Evolutionary conservation across 2,329 filamentous ascomycete genomes (phyloP).

Genomic region (Aureobasidium leucospermi): DNA sequence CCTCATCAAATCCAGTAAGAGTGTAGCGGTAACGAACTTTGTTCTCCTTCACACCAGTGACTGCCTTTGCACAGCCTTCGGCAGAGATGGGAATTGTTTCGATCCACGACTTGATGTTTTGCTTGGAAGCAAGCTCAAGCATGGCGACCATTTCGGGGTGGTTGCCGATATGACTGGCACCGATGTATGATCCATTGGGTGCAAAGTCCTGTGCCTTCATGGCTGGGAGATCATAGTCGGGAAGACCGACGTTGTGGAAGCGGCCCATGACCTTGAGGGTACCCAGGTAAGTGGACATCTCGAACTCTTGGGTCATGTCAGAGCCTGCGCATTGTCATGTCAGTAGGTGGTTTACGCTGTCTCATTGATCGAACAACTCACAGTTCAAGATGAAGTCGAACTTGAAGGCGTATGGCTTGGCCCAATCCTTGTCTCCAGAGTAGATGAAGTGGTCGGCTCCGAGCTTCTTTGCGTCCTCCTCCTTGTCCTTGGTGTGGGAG

Average conservation of each 20-base stretch:
- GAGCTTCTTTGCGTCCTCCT: conserved; percentile 50
- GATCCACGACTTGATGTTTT: conserved; percentile 41
- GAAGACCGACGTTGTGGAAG: conserved; percentile 69
- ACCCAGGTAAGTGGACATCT: conserved; percentile 60
- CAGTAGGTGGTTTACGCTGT: neutral
- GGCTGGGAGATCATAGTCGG: conserved; percentile 61
- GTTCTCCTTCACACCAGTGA: conserved; percentile 59
- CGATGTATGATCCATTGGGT: conserved; percentile 54
- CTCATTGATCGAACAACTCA: conserved; percentile 19
- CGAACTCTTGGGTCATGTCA: conserved; percentile 57
- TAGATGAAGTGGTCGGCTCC: conserved; percentile 52
- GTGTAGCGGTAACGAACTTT: conserved; percentile 65
- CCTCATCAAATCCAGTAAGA: conserved; percentile 56
- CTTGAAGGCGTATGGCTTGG: conserved; percentile 41
- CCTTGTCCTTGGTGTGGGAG: conserved; percentile 52
- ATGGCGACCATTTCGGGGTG: conserved; percentile 36
- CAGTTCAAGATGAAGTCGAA: conserved; percentile 58
- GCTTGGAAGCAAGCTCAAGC: conserved; percentile 35
- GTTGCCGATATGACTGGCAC: conserved; percentile 38
- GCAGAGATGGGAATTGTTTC: conserved; percentile 62
- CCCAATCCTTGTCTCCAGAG: conserved; percentile 52
- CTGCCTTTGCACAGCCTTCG: conserved; percentile 57
- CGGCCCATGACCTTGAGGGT: conserved; percentile 69
- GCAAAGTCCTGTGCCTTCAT: conserved; percentile 66
- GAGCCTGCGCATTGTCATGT: conserved; percentile 33